Evolutionary conservation across 2,329 filamentous ascomycete species (phyloP), one percentile per base, ranked within the genome.

Genomic region (Xylaria sp.): DNA sequence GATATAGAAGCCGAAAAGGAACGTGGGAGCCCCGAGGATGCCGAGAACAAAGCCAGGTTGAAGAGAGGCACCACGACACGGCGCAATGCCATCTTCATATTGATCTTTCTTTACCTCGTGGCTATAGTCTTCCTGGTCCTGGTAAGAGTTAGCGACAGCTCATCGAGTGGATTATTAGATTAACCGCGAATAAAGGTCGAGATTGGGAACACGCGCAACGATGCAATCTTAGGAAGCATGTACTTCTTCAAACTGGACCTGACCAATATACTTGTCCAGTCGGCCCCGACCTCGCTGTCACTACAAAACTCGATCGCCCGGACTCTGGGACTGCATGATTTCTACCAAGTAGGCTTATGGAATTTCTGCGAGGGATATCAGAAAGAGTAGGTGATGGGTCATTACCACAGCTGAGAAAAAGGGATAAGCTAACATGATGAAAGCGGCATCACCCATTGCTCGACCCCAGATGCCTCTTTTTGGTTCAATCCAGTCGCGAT

Each of bases 401-500:
- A 45, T 46, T 46, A 28, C 3, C 36, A 2, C 10, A 46, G 36
- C 30, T 10, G 2, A 34, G 23, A 43, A 28, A 48, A 18, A 41
- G 52, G 39, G 43, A 46, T n/a, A n/a, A 23, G 86, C 89, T 69
- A 85, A 91, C 77, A 83, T 15, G 15, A 23, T 23, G 15, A 39
- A 68, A 85, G 90, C 73, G 92, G 92, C 43, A 89, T 96, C 70
- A 95, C 93, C 0, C 81, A 83, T 70, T 98, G 95, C 81, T 94
- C 91, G 8, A 80, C 81, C 6, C 91, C 93, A 0, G 75, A 88
- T 74, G 83, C 84, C 8, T 83, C 94, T 64, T 98, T 93, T 82
- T 97, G 93, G 91, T 97, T 97, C 83, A 93, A 97, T 78, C 94
- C 94, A 0, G 91, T 97, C 48, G 83, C 91, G 65, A 93, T 97